Percentiles rank a stretch among this genome's conserved stretches.
Conservation (phyloP, 148 eudicot species). For the Beta vulgaris region DNA sequence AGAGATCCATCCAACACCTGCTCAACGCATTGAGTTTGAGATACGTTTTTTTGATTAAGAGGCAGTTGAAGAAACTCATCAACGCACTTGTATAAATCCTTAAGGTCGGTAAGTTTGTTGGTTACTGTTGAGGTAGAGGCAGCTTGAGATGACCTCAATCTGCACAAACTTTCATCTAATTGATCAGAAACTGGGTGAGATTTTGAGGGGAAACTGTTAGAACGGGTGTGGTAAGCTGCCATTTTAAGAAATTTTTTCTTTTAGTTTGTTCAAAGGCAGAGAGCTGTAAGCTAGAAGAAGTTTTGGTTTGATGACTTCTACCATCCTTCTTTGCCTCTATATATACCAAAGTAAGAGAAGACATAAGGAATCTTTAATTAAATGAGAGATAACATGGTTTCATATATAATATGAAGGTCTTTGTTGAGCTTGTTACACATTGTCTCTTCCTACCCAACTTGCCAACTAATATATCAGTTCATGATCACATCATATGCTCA, state of each 20-base stretch:
- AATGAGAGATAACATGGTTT: background rate
- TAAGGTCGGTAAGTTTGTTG: slow-evolving; percentile 18
- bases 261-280: background rate
- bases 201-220: slow-evolving; percentile 24
- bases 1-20: slow-evolving; percentile 29
- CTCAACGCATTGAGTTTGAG: slow-evolving; percentile 6
- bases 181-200: slow-evolving; percentile 16
- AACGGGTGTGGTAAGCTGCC: slow-evolving; percentile 25
- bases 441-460: background rate
- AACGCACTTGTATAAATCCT: slow-evolving; percentile 19
- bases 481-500: background rate
- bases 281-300: background rate
- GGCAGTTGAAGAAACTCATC: slow-evolving; percentile 33
- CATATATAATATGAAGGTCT: background rate
- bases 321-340: background rate
- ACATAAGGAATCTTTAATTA: slow-evolving; percentile 1
- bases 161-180: slow-evolving; percentile 15
- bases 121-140: slow-evolving; percentile 29
- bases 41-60: slow-evolving; percentile 11
- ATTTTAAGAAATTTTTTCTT: slow-evolving; percentile 10
- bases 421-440: background rate
- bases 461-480: background rate
- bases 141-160: slow-evolving; percentile 28
- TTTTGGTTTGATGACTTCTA: background rate
- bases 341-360: slow-evolving; percentile 6